phyloP scores from a whole-genome alignment of 2,329 filamentous ascomycete species.

The Penicillium griseofulvum region DNA sequence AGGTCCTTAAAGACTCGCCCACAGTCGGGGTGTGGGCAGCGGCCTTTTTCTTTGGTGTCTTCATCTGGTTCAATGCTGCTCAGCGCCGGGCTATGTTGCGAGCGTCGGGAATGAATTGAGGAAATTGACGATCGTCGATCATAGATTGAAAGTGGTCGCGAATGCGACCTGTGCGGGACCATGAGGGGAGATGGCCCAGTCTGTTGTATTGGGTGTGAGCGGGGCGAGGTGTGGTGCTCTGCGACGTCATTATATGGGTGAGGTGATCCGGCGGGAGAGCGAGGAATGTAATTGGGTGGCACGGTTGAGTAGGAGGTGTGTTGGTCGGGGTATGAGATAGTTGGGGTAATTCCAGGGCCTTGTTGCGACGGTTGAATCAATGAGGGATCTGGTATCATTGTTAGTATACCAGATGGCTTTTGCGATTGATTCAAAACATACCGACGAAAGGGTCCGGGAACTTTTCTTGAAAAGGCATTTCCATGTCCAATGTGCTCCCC shows the following conservation, averaged over 20 bases:
- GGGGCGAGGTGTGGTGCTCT: conserved; percentile 30
- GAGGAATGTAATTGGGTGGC: conserved; percentile 31
- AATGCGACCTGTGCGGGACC: conserved; percentile 54
- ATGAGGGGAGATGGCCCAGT: conserved; percentile 61
- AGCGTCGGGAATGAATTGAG: conserved; percentile 66
- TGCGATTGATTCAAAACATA: conserved; percentile 21
- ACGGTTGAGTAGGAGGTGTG: conserved; percentile 23
- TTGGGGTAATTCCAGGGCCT: conserved; percentile 28
- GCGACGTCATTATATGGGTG: conserved; percentile 30
- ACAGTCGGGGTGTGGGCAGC: conserved; percentile 80
- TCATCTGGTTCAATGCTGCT: conserved; percentile 62
- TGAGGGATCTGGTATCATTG: conserved; percentile 51
- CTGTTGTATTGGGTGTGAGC: conserved; percentile 22
- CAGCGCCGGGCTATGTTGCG: conserved; percentile 58
- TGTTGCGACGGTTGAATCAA: conserved; percentile 54
- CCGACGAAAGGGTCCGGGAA: conserved; percentile 39
- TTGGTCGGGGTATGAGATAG: conserved; percentile 37
- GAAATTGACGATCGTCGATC: conserved; percentile 66
- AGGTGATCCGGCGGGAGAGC: conserved; percentile 39
- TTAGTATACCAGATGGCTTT: conserved; percentile 5
- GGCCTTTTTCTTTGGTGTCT: conserved; percentile 61
- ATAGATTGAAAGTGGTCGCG: conserved; percentile 48
- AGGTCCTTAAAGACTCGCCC: conserved; percentile 85
- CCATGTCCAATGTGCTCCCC: conserved; percentile 45
- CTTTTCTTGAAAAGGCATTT: conserved; percentile 45